Conservation (phyloP, 257 asterid species). For the Cruciata laevipes region DNA sequence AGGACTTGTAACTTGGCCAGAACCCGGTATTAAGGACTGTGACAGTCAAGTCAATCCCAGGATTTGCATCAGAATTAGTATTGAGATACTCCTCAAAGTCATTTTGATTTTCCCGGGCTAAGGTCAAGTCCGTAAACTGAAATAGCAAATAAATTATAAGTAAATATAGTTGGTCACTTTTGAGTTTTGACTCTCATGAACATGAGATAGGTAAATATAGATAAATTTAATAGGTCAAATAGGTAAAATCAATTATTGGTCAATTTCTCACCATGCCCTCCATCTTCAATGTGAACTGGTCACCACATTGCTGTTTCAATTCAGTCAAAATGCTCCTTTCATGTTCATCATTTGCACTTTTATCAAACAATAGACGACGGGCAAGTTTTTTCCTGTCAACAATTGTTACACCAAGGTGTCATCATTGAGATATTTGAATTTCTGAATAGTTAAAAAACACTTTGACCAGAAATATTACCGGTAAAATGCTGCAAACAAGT, state of each 20-base stretch:
- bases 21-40: slow-evolving; percentile 97
- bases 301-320: slow-evolving; percentile 99
- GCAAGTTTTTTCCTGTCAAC: slow-evolving; percentile 89
- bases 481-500: slow-evolving; percentile 95
- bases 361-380: slow-evolving; percentile 84
- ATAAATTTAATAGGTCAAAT: no score
- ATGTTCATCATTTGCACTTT: slow-evolving; percentile 98
- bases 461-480: slow-evolving; percentile 36
- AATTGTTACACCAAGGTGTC: slow-evolving; percentile 7
- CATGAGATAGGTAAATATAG: neutral
- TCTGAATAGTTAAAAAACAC: slow-evolving; percentile 9
- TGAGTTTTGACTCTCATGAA: neutral
- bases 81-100: slow-evolving; percentile 84
- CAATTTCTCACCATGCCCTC: slow-evolving; percentile 87
- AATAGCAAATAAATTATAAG: slow-evolving; percentile 1
- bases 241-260: no score
- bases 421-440: slow-evolving; percentile 1
- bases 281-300: slow-evolving; percentile 98
- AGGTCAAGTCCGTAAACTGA: slow-evolving; percentile 92
- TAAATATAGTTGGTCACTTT: neutral
- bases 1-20: slow-evolving; percentile 99
- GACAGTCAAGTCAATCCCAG: slow-evolving; percentile 92
- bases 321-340: slow-evolving; percentile 94
- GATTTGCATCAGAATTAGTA: slow-evolving; percentile 58
- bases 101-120: slow-evolving; percentile 90